These are phyloP conservation scores for Ceratobasidium sp. DNA, from an alignment of 1,284 basidiomycete species.

Conservation along the genomic window DNA sequence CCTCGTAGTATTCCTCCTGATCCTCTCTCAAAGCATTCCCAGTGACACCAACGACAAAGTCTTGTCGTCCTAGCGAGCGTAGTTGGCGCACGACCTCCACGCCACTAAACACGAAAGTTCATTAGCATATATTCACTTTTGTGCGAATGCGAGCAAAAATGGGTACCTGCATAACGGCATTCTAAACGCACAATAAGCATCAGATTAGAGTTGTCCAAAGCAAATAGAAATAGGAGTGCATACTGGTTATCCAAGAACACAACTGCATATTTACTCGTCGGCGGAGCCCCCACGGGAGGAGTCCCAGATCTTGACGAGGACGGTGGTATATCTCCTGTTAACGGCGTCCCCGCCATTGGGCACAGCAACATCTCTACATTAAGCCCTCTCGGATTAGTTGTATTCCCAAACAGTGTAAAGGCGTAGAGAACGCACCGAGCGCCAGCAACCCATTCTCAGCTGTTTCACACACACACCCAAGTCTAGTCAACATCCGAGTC, in stretches of 20 bases:
- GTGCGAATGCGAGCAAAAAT: neutral
- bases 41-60: slow-evolving; percentile 70
- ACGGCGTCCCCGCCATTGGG: slow-evolving; percentile 53
- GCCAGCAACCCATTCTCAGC: slow-evolving; percentile 92
- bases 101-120: slow-evolving; percentile 59
- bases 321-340: slow-evolving; percentile 50
- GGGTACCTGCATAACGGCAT: slow-evolving; percentile 29
- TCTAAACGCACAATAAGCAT: slow-evolving; percentile 8
- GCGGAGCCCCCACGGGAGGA: neutral
- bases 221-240: slow-evolving; percentile 8
- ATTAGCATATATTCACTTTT: slow-evolving; percentile 22
- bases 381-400: neutral
- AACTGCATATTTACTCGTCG: slow-evolving; percentile 65
- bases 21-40: slow-evolving; percentile 76
- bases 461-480: slow-evolving; percentile 81
- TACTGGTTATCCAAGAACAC: slow-evolving; percentile 86
- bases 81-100: slow-evolving; percentile 77
- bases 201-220: slow-evolving; percentile 1
- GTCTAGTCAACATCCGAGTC: slow-evolving; percentile 80
- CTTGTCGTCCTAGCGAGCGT: slow-evolving; percentile 71
- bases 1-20: slow-evolving; percentile 79
- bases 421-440: slow-evolving; percentile 55
- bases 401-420: neutral
- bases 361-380: slow-evolving; percentile 72
- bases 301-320: slow-evolving; percentile 5